Conservation (phyloP, 2,329 filamentous ascomycete species). For the Venturiaceae sp. region DNA sequence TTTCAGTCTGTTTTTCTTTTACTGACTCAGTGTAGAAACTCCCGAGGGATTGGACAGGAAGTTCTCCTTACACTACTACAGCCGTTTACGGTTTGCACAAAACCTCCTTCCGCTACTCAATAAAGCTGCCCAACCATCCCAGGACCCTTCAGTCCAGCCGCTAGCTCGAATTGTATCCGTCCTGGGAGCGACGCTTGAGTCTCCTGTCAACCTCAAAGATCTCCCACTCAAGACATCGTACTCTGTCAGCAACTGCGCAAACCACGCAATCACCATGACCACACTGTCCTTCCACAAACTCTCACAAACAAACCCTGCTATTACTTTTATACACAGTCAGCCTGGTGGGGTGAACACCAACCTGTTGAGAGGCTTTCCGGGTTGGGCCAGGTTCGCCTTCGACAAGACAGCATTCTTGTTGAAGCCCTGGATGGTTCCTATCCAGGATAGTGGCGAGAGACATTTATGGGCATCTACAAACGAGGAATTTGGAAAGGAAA, state of each 20-base stretch:
- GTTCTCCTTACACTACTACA: slow-evolving; percentile 23
- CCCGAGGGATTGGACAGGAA: slow-evolving; percentile 25
- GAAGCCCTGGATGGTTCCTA: slow-evolving; percentile 14
- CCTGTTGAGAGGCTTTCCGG: slow-evolving; percentile 11
- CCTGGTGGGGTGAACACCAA: slow-evolving; percentile 18
- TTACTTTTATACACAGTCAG: slow-evolving; percentile 20
- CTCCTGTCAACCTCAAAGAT: slow-evolving; percentile 16
- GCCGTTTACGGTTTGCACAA: slow-evolving; percentile 27
- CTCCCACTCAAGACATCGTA: slow-evolving; percentile 19
- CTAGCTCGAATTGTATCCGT: slow-evolving; percentile 23
- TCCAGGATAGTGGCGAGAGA: slow-evolving; percentile 22
- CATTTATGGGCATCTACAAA: slow-evolving; percentile 22
- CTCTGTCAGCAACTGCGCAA: slow-evolving; percentile 14
- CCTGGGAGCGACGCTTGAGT: slow-evolving; percentile 17
- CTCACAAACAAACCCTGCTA: slow-evolving; percentile 13
- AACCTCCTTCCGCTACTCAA: slow-evolving; percentile 26
- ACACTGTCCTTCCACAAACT: slow-evolving; percentile 19
- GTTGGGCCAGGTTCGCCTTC: slow-evolving; percentile 1
- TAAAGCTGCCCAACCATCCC: slow-evolving; percentile 11
- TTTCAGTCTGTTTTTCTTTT: neutral
- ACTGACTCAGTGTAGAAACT: slow-evolving; percentile 15
- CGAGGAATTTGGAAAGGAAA: slow-evolving; percentile 16
- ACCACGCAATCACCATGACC: slow-evolving; percentile 17
- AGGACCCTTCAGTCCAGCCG: slow-evolving; percentile 8
- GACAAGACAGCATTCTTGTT: slow-evolving; percentile 6